These are phyloP conservation scores for Neurospora terricola DNA, from an alignment of 495 filamentous ascomycete species.

Conservation along the genomic window DNA sequence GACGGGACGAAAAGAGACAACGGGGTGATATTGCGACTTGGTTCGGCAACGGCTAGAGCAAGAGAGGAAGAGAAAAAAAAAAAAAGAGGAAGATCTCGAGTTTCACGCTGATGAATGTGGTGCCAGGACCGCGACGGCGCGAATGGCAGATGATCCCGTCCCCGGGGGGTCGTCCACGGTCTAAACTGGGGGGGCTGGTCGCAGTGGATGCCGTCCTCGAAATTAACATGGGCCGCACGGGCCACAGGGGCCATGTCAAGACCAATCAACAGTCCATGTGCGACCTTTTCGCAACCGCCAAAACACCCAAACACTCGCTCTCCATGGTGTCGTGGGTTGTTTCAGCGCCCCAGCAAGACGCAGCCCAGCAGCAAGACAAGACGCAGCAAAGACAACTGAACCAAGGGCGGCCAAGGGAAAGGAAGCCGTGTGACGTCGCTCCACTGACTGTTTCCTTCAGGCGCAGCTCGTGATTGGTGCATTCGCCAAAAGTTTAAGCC, in stretches of 20 bases:
- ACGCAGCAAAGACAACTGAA: background rate
- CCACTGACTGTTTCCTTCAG: background rate
- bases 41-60: background rate
- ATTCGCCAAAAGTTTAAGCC: constrained; percentile 6
- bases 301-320: background rate
- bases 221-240: background rate
- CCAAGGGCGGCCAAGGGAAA: background rate
- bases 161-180: background rate
- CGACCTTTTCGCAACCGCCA: background rate
- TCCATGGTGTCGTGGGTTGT: background rate
- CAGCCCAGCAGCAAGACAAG: background rate
- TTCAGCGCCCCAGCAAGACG: background rate
- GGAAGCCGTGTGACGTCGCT: constrained; percentile 9
- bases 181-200: background rate
- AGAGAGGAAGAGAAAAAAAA: background rate
- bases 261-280: background rate
- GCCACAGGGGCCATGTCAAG: background rate
- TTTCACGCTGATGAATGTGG: background rate
- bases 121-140: background rate
- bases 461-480: constrained; percentile 14
- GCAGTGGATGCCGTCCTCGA: background rate
- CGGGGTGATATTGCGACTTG: background rate
- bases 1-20: background rate
- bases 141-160: background rate
- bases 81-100: background rate